These are phyloP conservation scores for Dittrichia graveolens DNA, from an alignment of 129 eudicot genomes.

Conservation along the genomic window DNA sequence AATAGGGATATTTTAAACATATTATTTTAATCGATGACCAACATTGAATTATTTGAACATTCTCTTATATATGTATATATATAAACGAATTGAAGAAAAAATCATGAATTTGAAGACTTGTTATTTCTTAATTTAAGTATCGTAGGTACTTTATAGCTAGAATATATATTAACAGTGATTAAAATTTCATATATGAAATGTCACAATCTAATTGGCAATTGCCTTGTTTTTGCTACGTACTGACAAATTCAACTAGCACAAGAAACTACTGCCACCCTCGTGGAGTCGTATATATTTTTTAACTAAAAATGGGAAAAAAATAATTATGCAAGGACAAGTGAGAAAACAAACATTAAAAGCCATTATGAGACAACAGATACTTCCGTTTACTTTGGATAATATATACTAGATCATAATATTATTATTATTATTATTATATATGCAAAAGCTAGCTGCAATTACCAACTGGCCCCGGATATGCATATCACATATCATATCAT, in stretches of 20 bases:
- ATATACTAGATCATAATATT: too few species aligned
- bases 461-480: too few species aligned
- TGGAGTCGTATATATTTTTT: not conserved
- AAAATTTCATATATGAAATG: conserved; percentile 27
- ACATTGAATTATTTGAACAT: too few species aligned
- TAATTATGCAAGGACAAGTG: not conserved
- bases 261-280: conserved; percentile 32
- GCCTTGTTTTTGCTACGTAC: conserved; percentile 19
- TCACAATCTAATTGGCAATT: conserved; percentile 32
- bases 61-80: too few species aligned
- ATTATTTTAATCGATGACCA: too few species aligned
- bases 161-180: not conserved
- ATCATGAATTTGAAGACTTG: not conserved
- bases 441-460: too few species aligned
- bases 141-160: not conserved
- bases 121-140: not conserved
- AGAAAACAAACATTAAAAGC: not conserved
- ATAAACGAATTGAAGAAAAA: too few species aligned
- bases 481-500: too few species aligned
- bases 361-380: conserved; percentile 4
- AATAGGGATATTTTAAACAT: too few species aligned
- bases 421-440: too few species aligned
- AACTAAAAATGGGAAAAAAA: conserved; percentile 4
- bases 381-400: conserved; percentile 3
- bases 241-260: conserved; percentile 34